These are phyloP conservation scores for Apiotrichum porosum DNA, from an alignment of 1,284 basidiomycete species.

Conservation along the genomic window DNA sequence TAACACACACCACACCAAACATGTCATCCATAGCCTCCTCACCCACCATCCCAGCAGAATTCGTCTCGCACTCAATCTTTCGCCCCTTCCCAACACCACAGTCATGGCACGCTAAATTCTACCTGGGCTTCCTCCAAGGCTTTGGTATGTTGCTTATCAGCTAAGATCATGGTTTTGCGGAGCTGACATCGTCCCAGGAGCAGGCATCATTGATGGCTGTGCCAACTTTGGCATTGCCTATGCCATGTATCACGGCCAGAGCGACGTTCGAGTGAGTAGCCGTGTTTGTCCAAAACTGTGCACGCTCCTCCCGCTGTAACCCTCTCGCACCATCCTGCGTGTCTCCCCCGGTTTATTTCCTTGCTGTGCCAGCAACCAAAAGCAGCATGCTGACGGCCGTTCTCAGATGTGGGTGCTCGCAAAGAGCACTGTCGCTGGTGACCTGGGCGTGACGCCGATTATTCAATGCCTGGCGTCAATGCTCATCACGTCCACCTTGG, in stretches of 20 bases:
- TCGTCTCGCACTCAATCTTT: constrained; percentile 25
- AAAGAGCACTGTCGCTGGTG: constrained; percentile 46
- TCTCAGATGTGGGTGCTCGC: constrained; percentile 46
- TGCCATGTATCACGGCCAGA: constrained; percentile 44
- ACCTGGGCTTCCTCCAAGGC: constrained; percentile 41
- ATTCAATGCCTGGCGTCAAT: constrained; percentile 45
- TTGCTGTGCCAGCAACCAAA: too few species aligned
- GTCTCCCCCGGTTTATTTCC: too few species aligned
- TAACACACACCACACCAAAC: too few species aligned
- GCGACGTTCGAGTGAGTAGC: constrained; percentile 18
- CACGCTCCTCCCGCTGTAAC: too few species aligned
- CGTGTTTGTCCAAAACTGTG: too few species aligned
- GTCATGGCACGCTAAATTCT: constrained; percentile 39
- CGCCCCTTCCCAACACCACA: constrained; percentile 45
- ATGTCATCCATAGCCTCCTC: too few species aligned
- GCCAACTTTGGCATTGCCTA: constrained; percentile 48
- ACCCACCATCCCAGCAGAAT: constrained; percentile 1
- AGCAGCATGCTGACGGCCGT: neutral
- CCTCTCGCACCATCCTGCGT: too few species aligned
- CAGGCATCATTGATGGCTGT: constrained; percentile 39
- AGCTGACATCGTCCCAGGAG: too few species aligned
- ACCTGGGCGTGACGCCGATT: constrained; percentile 48
- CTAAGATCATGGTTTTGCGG: too few species aligned
- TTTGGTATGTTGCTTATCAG: too few species aligned
- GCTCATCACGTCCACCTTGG: constrained; percentile 48